These are phyloP conservation scores for Penicillium expansum DNA, from an alignment of 2,329 filamentous ascomycete species.

Conservation along the genomic window DNA sequence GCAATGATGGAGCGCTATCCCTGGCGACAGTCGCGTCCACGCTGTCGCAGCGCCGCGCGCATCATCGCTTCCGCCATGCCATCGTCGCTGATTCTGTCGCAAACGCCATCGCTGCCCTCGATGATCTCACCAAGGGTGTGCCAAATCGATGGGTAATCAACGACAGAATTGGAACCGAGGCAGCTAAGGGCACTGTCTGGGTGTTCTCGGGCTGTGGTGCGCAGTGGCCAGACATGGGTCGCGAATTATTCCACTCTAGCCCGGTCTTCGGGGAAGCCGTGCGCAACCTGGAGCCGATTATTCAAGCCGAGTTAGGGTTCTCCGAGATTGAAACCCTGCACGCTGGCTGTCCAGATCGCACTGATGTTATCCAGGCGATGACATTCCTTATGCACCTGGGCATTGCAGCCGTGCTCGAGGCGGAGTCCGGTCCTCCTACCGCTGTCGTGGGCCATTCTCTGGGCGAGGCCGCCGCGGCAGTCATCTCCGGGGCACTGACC, in stretches of 20 bases:
- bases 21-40: not conserved
- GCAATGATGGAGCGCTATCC: not conserved
- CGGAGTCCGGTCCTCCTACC: not conserved
- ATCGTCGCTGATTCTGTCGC: not conserved
- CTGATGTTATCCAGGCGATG: not conserved
- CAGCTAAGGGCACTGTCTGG: not conserved
- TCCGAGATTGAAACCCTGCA: not conserved
- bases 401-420: not conserved
- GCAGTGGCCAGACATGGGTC: not conserved
- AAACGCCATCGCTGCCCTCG: not conserved
- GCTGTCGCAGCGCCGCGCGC: not conserved
- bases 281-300: not conserved
- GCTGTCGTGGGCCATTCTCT: not conserved
- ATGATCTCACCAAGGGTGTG: not conserved
- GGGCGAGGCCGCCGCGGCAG: not conserved
- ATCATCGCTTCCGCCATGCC: not conserved
- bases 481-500: not conserved
- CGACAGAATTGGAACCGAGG: not conserved
- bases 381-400: not conserved
- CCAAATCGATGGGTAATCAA: not conserved
- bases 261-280: not conserved
- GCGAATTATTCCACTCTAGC: not conserved
- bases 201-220: not conserved
- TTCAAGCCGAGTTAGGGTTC: not conserved
- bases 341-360: not conserved